Percentiles rank a stretch among this genome's conserved stretches.
These are phyloP conservation scores for Ophiosphaerella korrae DNA, from an alignment of 2,329 filamentous ascomycete genomes.

Conservation along the genomic window DNA sequence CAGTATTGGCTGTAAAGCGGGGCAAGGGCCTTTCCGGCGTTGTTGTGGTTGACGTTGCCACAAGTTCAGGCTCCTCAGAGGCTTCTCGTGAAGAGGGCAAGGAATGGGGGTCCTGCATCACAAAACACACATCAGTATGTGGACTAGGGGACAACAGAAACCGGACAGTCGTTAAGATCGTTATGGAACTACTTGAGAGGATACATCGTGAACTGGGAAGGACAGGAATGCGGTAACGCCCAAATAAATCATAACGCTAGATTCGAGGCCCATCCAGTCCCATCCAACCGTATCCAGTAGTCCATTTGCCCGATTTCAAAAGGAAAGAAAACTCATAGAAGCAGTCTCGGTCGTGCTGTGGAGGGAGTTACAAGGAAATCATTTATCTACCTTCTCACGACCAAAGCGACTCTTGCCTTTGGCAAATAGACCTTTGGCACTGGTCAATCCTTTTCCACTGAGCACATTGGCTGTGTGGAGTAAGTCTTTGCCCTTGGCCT, in stretches of 20 bases:
- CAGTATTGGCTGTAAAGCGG: conserved; percentile 12
- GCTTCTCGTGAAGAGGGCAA: conserved; percentile 35
- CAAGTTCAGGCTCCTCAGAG: conserved; percentile 38
- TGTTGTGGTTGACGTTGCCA: conserved; percentile 13
- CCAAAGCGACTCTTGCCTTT: conserved; percentile 86
- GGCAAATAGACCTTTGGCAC: conserved; percentile 87
- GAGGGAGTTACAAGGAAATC: conserved; percentile 54
- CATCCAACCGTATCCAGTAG: conserved; percentile 15
- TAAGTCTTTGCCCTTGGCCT: conserved; percentile 85
- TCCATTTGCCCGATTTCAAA: conserved; percentile 14
- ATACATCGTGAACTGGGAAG: conserved; percentile 21
- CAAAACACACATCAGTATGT: conserved; percentile 44
- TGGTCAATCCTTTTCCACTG: conserved; percentile 72
- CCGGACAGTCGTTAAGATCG: conserved; percentile 33
- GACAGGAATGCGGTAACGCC: conserved; percentile 24
- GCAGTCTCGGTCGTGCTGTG: conserved; percentile 13
- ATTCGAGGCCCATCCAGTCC: conserved; percentile 19
- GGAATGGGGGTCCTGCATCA: conserved; percentile 36
- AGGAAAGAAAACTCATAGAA: conserved; percentile 11
- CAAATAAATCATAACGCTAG: conserved; percentile 19
- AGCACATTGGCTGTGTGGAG: conserved; percentile 79
- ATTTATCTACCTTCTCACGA: conserved; percentile 84
- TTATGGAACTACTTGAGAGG: conserved; percentile 32
- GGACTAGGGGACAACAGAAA: conserved; percentile 18
- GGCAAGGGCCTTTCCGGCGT: conserved; percentile 10